Conservation (phyloP, 192 early-diverging fungal genomes). For the Dimargaris cristalligena region DNA sequence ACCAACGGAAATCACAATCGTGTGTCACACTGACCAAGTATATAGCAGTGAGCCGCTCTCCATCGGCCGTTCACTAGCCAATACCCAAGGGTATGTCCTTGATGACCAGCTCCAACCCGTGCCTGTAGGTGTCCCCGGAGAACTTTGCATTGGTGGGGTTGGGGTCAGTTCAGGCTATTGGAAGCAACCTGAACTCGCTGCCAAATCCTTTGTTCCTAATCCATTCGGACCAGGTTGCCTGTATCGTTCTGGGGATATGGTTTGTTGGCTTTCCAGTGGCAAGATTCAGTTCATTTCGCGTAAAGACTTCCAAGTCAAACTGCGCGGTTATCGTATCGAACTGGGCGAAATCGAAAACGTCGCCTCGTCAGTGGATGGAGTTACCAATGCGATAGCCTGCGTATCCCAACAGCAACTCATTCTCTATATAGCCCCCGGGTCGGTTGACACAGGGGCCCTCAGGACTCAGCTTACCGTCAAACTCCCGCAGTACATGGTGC, state of each 20-base stretch:
- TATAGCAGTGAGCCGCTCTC: neutral
- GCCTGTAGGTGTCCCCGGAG: constrained; percentile 20
- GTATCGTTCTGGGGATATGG: neutral
- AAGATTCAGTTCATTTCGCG: neutral
- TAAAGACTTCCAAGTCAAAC: neutral
- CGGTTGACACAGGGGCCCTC: neutral
- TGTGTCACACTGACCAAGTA: neutral
- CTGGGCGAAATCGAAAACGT: neutral
- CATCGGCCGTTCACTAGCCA: constrained; percentile 14
- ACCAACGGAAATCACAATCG: constrained; percentile 6
- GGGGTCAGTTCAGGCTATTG: constrained; percentile 23
- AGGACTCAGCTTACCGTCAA: neutral
- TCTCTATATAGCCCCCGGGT: neutral
- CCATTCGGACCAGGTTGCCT: neutral
- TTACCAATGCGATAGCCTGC: neutral
- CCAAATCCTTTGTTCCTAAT: constrained; percentile 13
- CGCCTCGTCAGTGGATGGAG: neutral
- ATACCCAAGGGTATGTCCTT: constrained; percentile 17
- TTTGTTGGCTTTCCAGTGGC: neutral
- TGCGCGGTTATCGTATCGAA: neutral
- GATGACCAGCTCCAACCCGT: constrained; percentile 12
- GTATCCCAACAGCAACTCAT: neutral
- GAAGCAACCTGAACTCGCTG: constrained; percentile 19
- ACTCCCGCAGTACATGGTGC: constrained; percentile 5
- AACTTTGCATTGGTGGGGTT: constrained; percentile 17